Base-by-base conservation (phyloP, 768 basidiomycete species). In the Russula foetens region DNA sequence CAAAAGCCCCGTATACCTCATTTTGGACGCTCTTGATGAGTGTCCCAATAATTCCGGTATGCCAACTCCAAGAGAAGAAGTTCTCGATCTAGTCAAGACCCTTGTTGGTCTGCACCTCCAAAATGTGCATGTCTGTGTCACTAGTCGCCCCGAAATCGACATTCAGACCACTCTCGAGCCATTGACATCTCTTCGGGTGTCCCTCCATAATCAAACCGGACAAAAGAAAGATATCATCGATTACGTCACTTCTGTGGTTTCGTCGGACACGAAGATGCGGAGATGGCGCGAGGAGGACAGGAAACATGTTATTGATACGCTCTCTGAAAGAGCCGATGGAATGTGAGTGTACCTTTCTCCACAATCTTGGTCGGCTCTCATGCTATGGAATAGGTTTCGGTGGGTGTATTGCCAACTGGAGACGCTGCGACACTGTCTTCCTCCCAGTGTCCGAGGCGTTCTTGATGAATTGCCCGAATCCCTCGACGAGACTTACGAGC, bases 11-110 rank as follows among this genome's bases (percentile, higher is more conserved):
- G 9, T 50, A 2, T 58, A 44, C 24, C 21, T 58, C 4, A 38
- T 53, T 2, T 3, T 48, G 24, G 58, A 59, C 26, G 58, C 52
- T 3, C 24, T 59, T 24, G 58, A 59, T 29, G 52, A 59, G 35
- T 59, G 52, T 47, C 58, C 58, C 7, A 38, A 29, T 4, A 29
- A 33, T 1, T 31, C 43, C 9, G 50, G 50, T 4, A 17, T 46
- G 44, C 44, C 44, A 6, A 12, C 26, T 17, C 3, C 44, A 3
- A 46, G 44, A 2, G 50, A 44, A 28, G 17, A 35, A 12, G 33
- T 46, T 2, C 49, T 59, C 11, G 51, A 39, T 24, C 35, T 52
- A 7, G 24, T 52, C 2, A 8, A 26, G 7, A 15, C 38, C 15
- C 51, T 52, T 15, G 8, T 26, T 23, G 23, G 26, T 7, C 15